Percentiles rank a stretch among this genome's conserved stretches.
These are phyloP conservation scores for Amaranthus cruentus DNA, from an alignment of 148 eudicot species.

Conservation along the genomic window DNA sequence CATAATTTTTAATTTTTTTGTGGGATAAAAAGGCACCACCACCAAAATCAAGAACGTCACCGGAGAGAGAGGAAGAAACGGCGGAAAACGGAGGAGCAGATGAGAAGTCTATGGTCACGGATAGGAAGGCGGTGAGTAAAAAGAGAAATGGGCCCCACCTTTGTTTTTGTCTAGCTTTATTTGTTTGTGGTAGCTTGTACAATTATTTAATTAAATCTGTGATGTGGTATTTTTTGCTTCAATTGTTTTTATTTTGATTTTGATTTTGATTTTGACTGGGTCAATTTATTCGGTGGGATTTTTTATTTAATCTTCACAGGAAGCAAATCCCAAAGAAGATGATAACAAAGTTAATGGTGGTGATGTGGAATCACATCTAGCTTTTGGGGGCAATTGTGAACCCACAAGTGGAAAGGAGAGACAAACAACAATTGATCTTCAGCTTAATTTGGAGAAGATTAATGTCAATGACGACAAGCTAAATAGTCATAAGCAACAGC, in stretches of 20 bases:
- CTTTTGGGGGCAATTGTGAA: too few species aligned
- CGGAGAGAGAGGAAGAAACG: conserved; percentile 50
- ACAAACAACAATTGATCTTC: conserved; percentile 41
- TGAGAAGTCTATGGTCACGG: conserved; percentile 37
- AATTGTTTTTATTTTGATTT: background rate
- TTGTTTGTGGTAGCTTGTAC: conserved; percentile 21
- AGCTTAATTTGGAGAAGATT: conserved; percentile 52
- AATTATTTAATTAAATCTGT: conserved; percentile 17
- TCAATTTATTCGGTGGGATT: conserved; percentile 16
- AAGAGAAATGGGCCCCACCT: conserved; percentile 20
- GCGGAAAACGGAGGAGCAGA: conserved; percentile 28
- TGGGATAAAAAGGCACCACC: conserved; percentile 66
- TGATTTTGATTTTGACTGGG: conserved; percentile 13
- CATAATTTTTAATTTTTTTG: background rate
- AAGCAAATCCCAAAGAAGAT: conserved; percentile 10
- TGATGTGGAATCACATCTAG: too few species aligned
- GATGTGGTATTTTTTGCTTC: background rate
- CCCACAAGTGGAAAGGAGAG: conserved; percentile 3
- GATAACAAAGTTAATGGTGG: background rate
- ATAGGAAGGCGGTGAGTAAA: conserved; percentile 44
- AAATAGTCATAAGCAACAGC: conserved; percentile 29
- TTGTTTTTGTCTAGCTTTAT: conserved; percentile 7
- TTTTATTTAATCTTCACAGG: conserved; percentile 23
- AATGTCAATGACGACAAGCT: conserved; percentile 28
- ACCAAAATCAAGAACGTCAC: conserved; percentile 59